phyloP scores from a whole-genome alignment of 2,329 filamentous ascomycete species.

The Dothideomycetes sp. region DNA sequence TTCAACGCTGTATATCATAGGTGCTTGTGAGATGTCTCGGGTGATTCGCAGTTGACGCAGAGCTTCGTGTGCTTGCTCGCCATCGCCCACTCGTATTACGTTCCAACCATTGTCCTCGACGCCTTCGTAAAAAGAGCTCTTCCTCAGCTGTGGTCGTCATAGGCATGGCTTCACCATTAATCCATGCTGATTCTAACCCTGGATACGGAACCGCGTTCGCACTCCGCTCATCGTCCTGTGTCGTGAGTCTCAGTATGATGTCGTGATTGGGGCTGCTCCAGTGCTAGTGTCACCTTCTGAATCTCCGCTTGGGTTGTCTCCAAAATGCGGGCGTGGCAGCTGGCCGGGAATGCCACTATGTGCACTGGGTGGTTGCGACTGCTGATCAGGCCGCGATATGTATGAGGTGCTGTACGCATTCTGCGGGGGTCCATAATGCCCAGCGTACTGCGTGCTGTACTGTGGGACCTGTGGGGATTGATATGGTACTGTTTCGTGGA shows the following conservation, averaged over 20 bases:
- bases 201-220: no score
- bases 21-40: no score
- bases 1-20: no score
- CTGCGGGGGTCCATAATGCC: background rate
- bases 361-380: conserved; percentile 2
- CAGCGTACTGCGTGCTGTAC: conserved; percentile 10
- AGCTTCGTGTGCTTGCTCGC: no score
- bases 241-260: conserved; percentile 9
- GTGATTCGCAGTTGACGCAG: no score
- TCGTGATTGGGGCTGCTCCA: conserved; percentile 12
- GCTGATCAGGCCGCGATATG: conserved; percentile 8
- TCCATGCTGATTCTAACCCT: no score
- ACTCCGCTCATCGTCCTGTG: background rate
- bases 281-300: conserved; percentile 11
- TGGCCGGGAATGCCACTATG: background rate
- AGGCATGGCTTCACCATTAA: no score
- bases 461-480: conserved; percentile 16
- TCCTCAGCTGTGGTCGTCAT: background rate
- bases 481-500: conserved; percentile 9
- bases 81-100: no score
- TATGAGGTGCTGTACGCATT: conserved; percentile 5
- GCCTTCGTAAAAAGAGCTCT: background rate
- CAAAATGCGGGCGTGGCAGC: background rate
- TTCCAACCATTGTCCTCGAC: no score
- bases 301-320: conserved; percentile 5